These are phyloP conservation scores for Avicennia marina DNA, from an alignment of 257 asterid species.

Conservation along the genomic window DNA sequence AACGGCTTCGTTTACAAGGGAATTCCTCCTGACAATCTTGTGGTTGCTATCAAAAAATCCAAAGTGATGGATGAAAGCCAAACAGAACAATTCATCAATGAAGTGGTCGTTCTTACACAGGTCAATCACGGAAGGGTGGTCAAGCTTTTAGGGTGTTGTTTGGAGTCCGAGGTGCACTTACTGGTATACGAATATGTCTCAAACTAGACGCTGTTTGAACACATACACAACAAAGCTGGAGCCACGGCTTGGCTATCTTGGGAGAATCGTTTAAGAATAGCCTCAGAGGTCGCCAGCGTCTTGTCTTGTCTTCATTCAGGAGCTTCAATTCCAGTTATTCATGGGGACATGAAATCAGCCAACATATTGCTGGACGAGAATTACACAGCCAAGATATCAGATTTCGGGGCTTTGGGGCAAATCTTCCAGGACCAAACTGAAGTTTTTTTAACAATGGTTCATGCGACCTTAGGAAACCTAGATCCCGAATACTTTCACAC, in stretches of 20 bases:
- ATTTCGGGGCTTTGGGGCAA: slow-evolving; percentile 78
- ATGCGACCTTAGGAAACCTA: slow-evolving; percentile 71
- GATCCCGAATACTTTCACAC: slow-evolving; percentile 80
- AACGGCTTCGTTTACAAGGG: slow-evolving; percentile 73
- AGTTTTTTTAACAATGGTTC: slow-evolving; percentile 67
- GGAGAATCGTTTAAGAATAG: slow-evolving; percentile 64
- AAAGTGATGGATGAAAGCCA: slow-evolving; percentile 52
- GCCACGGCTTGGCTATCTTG: slow-evolving; percentile 45
- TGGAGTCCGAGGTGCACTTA: slow-evolving; percentile 67
- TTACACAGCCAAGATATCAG: slow-evolving; percentile 59
- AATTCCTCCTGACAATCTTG: slow-evolving; percentile 36
- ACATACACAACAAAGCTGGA: slow-evolving; percentile 34
- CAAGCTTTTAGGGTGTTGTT: slow-evolving; percentile 70
- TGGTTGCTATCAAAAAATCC: slow-evolving; percentile 72
- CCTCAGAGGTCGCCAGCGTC: slow-evolving; percentile 62
- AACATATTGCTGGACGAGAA: slow-evolving; percentile 60
- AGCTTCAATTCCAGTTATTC: slow-evolving; percentile 56
- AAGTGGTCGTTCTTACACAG: slow-evolving; percentile 67
- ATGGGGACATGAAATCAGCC: slow-evolving; percentile 72
- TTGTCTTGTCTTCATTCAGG: slow-evolving; percentile 73
- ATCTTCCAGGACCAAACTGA: slow-evolving; percentile 59
- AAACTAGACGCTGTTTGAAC: slow-evolving; percentile 52
- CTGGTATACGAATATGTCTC: slow-evolving; percentile 69
- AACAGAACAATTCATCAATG: slow-evolving; percentile 70
- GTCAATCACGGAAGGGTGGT: slow-evolving; percentile 73